Conservation (phyloP, 352 stramenopile species). For the Elongisporangium undulatum region DNA sequence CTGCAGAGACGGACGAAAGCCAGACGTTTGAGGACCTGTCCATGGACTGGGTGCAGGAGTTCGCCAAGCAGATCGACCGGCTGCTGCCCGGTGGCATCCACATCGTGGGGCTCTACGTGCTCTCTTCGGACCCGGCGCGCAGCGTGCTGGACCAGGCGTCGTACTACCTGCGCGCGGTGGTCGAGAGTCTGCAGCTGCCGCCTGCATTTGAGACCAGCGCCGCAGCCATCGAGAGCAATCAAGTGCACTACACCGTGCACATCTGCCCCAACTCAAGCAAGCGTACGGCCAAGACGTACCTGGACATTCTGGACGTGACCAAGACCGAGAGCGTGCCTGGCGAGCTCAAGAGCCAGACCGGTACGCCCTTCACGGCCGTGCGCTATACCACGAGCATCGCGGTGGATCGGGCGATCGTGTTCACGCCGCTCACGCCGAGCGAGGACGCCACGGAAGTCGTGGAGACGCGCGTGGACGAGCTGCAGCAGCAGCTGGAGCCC, state of each 20-base stretch:
- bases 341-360: slow-evolving; percentile 17
- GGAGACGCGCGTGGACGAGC: slow-evolving; percentile 33
- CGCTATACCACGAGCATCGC: slow-evolving; percentile 39
- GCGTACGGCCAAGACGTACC: slow-evolving; percentile 11
- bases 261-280: slow-evolving; percentile 19
- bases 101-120: slow-evolving; percentile 54
- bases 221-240: background rate
- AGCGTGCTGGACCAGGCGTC: slow-evolving; percentile 27
- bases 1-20: slow-evolving; percentile 23
- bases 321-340: slow-evolving; percentile 23
- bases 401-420: slow-evolving; percentile 38
- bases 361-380: slow-evolving; percentile 15
- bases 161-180: slow-evolving; percentile 50
- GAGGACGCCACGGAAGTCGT: slow-evolving; percentile 8
- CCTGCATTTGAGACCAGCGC: slow-evolving; percentile 6
- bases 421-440: slow-evolving; percentile 3
- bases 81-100: slow-evolving; percentile 52
- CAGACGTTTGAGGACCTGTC: slow-evolving; percentile 47
- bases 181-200: slow-evolving; percentile 21
- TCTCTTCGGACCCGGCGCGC: slow-evolving; percentile 19
- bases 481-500: slow-evolving; percentile 43
- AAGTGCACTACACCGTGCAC: slow-evolving; percentile 43
- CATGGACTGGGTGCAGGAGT: slow-evolving; percentile 58
- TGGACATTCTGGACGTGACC: slow-evolving; percentile 31
- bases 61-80: slow-evolving; percentile 64